A percentile compares a stretch with the other conserved stretches of the same genome.
Conservation (phyloP, 1,139 yeast species). For the Nematodospora anomalae region DNA sequence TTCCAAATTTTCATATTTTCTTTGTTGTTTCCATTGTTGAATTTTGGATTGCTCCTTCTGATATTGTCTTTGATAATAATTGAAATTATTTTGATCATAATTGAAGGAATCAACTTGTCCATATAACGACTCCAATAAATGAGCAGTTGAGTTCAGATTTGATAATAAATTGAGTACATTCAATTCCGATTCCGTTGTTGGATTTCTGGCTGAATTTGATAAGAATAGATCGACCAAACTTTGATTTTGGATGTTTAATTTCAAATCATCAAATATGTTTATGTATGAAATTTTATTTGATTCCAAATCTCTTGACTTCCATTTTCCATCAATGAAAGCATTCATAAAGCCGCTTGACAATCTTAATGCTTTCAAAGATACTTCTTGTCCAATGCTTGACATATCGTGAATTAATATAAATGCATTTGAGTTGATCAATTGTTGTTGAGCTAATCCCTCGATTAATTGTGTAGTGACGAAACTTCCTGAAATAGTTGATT, state of each 20-base stretch:
- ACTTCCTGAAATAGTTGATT: slow-evolving; percentile 67
- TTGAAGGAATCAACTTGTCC: slow-evolving; percentile 77
- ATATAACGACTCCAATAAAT: slow-evolving; percentile 64
- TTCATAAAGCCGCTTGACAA: slow-evolving; percentile 63
- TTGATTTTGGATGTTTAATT: slow-evolving; percentile 62
- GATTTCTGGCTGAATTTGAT: slow-evolving; percentile 16
- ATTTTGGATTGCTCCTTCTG: slow-evolving; percentile 72
- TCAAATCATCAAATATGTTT: slow-evolving; percentile 72
- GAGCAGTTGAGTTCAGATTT: slow-evolving; percentile 47
- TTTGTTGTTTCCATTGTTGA: slow-evolving; percentile 72
- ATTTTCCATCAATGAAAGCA: slow-evolving; percentile 57
- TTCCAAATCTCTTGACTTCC: slow-evolving; percentile 66
- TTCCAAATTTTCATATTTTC: slow-evolving; percentile 66
- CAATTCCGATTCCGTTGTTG: slow-evolving; percentile 27
- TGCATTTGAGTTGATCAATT: slow-evolving; percentile 62
- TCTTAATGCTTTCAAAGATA: slow-evolving; percentile 69
- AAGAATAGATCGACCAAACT: slow-evolving; percentile 43
- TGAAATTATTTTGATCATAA: slow-evolving; percentile 80
- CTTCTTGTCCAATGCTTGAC: slow-evolving; percentile 61
- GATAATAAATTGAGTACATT: slow-evolving; percentile 45
- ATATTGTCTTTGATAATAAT: slow-evolving; percentile 77
- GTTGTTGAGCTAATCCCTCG: slow-evolving; percentile 68
- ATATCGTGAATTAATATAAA: slow-evolving; percentile 75
- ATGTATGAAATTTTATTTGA: slow-evolving; percentile 62
- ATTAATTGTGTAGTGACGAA: slow-evolving; percentile 65